Evolutionary conservation across 2,329 filamentous ascomycete genomes (phyloP).

Genomic region (Thielaviopsis punctulata): DNA sequence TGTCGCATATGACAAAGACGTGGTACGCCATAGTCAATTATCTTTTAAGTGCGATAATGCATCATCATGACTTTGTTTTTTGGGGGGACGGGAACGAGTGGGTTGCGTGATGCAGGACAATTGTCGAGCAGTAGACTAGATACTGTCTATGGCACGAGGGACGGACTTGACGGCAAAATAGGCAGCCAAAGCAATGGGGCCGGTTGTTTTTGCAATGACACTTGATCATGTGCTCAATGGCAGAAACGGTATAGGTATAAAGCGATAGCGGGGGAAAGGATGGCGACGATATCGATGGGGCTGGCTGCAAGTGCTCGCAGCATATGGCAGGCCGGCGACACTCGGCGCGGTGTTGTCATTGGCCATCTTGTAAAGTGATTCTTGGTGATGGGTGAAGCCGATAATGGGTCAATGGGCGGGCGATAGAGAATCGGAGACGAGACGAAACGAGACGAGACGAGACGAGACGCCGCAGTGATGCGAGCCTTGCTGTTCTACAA

Average conservation of each 20-base stretch:
- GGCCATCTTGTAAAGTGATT: not conserved
- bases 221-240: not conserved
- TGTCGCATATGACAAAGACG: not conserved
- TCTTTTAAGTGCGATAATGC: not conserved
- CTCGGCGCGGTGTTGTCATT: constrained; percentile 6
- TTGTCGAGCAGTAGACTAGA: not conserved
- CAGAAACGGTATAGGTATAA: not conserved
- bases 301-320: not conserved
- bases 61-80: not conserved
- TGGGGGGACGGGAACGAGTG: not conserved
- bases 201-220: not conserved
- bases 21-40: not conserved
- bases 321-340: constrained; percentile 6
- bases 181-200: not conserved
- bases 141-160: not conserved
- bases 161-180: not conserved
- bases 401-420: not conserved
- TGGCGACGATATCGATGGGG: not conserved
- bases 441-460: not conserved
- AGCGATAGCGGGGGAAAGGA: not conserved
- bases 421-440: not conserved
- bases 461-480: not conserved
- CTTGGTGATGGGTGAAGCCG: not conserved
- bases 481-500: not conserved
- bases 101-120: not conserved